Evolutionary conservation across 345 rosid genomes (phyloP).

Genomic region (Mallotus nudiflorus): DNA sequence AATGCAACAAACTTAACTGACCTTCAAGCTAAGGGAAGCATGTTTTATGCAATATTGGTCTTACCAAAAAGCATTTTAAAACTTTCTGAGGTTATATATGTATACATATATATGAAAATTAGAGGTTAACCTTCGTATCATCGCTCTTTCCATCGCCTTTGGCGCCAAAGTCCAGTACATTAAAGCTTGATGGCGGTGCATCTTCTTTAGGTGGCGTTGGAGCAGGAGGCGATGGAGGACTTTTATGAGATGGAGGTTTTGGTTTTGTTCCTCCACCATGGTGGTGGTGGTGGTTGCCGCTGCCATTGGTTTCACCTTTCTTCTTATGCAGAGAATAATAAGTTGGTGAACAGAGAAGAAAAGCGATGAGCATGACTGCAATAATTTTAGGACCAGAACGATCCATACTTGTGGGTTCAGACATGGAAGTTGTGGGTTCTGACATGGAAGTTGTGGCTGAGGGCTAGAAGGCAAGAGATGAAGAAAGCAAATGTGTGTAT

Average conservation of each 20-base stretch:
- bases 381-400: slow-evolving; percentile 41
- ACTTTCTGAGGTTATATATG: neutral
- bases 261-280: slow-evolving; percentile 49
- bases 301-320: slow-evolving; percentile 49
- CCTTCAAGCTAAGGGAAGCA: neutral
- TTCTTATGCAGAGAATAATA: slow-evolving; percentile 56
- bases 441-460: too few relatives aligned
- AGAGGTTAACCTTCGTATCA: slow-evolving; percentile 70
- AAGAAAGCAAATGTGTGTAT: slow-evolving; percentile 5
- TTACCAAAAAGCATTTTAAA: neutral
- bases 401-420: too few relatives aligned
- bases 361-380: slow-evolving; percentile 47
- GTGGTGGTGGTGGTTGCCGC: slow-evolving; percentile 29
- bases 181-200: slow-evolving; percentile 37
- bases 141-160: slow-evolving; percentile 80
- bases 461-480: slow-evolving; percentile 12
- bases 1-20: too few relatives aligned
- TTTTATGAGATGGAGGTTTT: slow-evolving; percentile 40
- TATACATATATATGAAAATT: slow-evolving; percentile 11
- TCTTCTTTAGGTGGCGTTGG: slow-evolving; percentile 38
- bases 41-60: neutral
- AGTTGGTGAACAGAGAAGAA: slow-evolving; percentile 62
- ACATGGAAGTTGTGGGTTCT: too few relatives aligned
- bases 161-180: slow-evolving; percentile 82
- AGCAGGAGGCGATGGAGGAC: slow-evolving; percentile 25